phyloP scores from a whole-genome alignment of 2,329 filamentous ascomycete species.

The Lachnellula occidentalis region DNA sequence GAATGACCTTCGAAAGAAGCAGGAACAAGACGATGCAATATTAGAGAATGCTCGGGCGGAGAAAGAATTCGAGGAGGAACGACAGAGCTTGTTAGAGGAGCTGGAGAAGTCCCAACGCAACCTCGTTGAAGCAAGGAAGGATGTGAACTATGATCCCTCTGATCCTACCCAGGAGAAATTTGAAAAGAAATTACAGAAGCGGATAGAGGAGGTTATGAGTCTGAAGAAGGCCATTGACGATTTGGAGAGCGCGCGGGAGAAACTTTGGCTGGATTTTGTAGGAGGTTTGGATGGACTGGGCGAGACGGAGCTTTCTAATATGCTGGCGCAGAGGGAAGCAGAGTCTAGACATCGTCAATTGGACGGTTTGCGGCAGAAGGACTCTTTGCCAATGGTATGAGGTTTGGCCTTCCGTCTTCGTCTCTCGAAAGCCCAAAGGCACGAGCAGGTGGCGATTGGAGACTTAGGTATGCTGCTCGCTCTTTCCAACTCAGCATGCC shows the following conservation, averaged over 20 bases:
- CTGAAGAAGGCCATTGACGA: not conserved
- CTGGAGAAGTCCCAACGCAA: not conserved
- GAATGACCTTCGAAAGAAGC: not conserved
- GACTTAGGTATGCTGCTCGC: too few relatives aligned
- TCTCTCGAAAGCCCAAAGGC: too few relatives aligned
- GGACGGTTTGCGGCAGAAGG: too few relatives aligned
- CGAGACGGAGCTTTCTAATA: not conserved
- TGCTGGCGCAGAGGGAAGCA: not conserved
- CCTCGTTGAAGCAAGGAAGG: not conserved
- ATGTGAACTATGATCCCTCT: not conserved
- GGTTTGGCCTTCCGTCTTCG: too few relatives aligned
- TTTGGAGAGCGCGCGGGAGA: not conserved
- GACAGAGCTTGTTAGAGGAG: not conserved
- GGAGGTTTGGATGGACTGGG: not conserved
- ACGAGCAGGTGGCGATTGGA: too few relatives aligned
- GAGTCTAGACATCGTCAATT: too few relatives aligned
- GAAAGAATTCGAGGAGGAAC: not conserved
- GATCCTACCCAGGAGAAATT: not conserved
- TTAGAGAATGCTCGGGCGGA: not conserved
- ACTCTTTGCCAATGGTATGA: too few relatives aligned
- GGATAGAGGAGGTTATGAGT: not conserved
- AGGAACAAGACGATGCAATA: not conserved
- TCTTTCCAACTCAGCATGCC: too few relatives aligned
- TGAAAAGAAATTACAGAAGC: not conserved
- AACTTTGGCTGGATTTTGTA: slow-evolving; percentile 3